Evolutionary conservation across 768 basidiomycete genomes (phyloP), one percentile per base, ranked within the genome.

Genomic region (Coprinopsis cinerea): DNA sequence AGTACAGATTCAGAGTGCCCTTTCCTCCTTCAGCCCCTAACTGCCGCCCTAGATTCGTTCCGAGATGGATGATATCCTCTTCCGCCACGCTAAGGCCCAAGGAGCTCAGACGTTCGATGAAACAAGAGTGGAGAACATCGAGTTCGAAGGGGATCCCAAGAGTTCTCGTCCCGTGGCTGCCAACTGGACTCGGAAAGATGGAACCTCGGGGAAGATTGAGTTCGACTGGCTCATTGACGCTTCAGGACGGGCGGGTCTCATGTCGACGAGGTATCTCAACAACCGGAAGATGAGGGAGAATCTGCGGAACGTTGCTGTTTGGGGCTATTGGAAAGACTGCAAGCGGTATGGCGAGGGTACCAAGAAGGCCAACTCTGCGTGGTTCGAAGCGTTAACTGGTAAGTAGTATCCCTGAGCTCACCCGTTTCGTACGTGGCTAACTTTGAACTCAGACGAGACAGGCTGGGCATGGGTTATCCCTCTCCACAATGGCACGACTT

Each of bases 141-240:
- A 68, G 15, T 82, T 41, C 14, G 47, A 48, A 3, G 47, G 35
- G 47, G n/a, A n/a, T 22, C 48, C 54, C 20, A 48, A 60, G 17
- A 57, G 57, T 7, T 54, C 55, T 25, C 66, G 64, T 9, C 76
- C 76, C 1, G 57, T 68, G 24, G 57, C 66, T 0, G 74, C 71
- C 1, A 58, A 57, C 17, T 76, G 74, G 72, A 61, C 58, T 22
- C 59, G 66, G 41, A 62, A 62, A 44, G 48, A 49, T n/a, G 69
- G 68, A 2, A 53, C 59, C 63, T 50, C 49, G 3, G 71, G 75
- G 10, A 67, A 63, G 24, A 78, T 80, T 35, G 59, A 64, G 0
- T 85, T 84, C 48, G 75, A 83, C 44, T 83, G 75, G 51, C 62
- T 85, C 22, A 69, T 85, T 17, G 84, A 85, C 57, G 82, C 81